These are phyloP conservation scores for Ceratorhiza oryzae-sativae DNA, from an alignment of 1,284 basidiomycete species.

Conservation along the genomic window DNA sequence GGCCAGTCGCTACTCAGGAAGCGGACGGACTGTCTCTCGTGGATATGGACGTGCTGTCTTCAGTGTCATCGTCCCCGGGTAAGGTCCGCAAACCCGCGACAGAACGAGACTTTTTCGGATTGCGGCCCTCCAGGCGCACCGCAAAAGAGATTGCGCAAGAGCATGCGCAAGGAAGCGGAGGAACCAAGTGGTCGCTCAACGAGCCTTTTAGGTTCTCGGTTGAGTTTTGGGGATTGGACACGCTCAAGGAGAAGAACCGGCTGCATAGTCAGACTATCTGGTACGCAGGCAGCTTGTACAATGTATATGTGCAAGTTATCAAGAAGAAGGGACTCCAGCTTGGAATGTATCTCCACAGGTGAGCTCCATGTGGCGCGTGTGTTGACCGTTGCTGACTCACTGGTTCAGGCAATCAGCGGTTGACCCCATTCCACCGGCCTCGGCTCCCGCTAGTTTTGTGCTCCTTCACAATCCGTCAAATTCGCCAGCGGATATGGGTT, in stretches of 20 bases:
- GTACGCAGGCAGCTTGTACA: constrained; percentile 81
- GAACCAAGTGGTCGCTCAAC: constrained; percentile 50
- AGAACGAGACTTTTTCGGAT: constrained; percentile 53
- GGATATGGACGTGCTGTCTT: constrained; percentile 30
- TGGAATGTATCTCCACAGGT: constrained; percentile 83
- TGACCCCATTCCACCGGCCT: constrained; percentile 64
- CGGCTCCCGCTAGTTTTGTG: constrained; percentile 45
- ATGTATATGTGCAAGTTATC: constrained; percentile 87
- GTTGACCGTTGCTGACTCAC: background rate
- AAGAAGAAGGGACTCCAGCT: constrained; percentile 79
- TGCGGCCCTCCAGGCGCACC: constrained; percentile 47
- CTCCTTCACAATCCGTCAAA: constrained; percentile 14
- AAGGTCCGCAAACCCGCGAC: constrained; percentile 47
- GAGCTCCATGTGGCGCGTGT: background rate
- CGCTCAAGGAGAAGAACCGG: constrained; percentile 82
- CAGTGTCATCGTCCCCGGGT: constrained; percentile 23
- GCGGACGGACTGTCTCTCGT: constrained; percentile 48
- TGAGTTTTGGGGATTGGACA: constrained; percentile 89
- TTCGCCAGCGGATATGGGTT: background rate
- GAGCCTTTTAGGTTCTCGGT: constrained; percentile 78
- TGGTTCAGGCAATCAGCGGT: constrained; percentile 70
- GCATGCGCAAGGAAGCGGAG: constrained; percentile 20
- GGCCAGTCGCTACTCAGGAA: constrained; percentile 54
- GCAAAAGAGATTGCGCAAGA: constrained; percentile 45
- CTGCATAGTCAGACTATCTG: constrained; percentile 78